Evolutionary conservation across 2,329 filamentous ascomycete species (phyloP).

Genomic region (Trichophyton mentagrophytes): DNA sequence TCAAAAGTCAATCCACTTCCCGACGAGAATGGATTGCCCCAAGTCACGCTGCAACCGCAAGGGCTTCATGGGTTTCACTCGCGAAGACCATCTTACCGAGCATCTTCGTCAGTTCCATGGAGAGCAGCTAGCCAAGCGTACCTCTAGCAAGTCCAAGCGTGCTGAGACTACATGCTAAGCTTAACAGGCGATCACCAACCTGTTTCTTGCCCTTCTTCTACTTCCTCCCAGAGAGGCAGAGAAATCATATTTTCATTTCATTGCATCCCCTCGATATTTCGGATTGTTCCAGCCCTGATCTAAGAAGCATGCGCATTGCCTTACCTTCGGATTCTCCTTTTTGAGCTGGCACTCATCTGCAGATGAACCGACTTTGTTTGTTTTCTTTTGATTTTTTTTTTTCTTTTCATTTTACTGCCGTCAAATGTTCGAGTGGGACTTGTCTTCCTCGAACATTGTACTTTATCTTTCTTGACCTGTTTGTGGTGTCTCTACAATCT

Average conservation of each 20-base stretch:
- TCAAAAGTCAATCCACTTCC: constrained; percentile 34
- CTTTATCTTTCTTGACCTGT: background rate
- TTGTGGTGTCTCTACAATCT: background rate
- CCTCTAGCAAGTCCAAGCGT: constrained; percentile 10
- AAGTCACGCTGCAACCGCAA: constrained; percentile 34
- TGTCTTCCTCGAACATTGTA: constrained; percentile 1
- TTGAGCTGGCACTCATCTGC: constrained; percentile 3
- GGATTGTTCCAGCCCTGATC: background rate
- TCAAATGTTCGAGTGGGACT: constrained; percentile 3
- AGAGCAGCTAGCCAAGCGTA: constrained; percentile 32
- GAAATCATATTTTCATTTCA: background rate
- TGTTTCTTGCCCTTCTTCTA: background rate
- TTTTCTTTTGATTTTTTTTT: background rate
- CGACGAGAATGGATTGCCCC: constrained; percentile 31
- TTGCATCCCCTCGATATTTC: background rate
- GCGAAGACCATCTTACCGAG: constrained; percentile 46
- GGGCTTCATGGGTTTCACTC: constrained; percentile 39
- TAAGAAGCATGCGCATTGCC: background rate
- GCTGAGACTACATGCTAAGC: background rate
- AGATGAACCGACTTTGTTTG: background rate
- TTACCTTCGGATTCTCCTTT: background rate
- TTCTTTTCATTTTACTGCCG: background rate
- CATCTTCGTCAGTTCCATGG: constrained; percentile 46
- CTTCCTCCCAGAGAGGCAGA: background rate
- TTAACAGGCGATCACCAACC: background rate